Base-by-base conservation (phyloP, 176 grass and related monocot species). In the Cocos nucifera region DNA sequence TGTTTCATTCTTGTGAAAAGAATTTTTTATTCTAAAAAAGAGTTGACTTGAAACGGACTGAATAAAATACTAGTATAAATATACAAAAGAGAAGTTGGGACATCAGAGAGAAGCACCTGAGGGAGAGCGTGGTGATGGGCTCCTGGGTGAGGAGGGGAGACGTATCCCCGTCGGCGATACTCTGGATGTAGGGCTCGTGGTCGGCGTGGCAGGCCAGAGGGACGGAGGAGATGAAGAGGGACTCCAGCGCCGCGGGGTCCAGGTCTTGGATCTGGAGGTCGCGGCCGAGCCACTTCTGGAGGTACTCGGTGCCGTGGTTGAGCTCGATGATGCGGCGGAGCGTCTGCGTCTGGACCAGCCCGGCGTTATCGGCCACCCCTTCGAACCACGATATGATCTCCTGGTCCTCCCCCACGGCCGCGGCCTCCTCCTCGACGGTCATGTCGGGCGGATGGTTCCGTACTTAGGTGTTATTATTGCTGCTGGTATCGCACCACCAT, bases 111-210 rank as follows among this genome's bases (percentile, higher is more conserved):
- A 14, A 14, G 9, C 23, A 73, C 70, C 70, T 73, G 28, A 73
- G 70, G 3, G 70, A 73, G 59, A 73, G 70, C 51, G 62, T 48
- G 59, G 59, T 73, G 58, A 73, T 56, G 59, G 51, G 70, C 6
- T 63, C 23, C 6, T 32, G n/a, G 12, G 70, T 73, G 70, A 73
- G 59, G 50, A 73, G 1, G 0, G 59, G 59, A 9, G 59, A 54
- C 19, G 28, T 17, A 3, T 73, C 70, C 14, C 70, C 70, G 6
- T 54, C 18, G 6, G 70, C 70, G 70, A 73, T 73, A 3, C 70
- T 59, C 12, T 63, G 50, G 70, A 73, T 73, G 50, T 73, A 73
- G 19, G 70, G 59, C 18, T 73, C 59, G 50, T 56, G 14, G 59
- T 73, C 70, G 8, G 50, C 58, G 44, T 73, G 59, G 17, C 50